Conservation (phyloP, 2,329 filamentous ascomycete genomes). For the Penicillium janthinellum region DNA sequence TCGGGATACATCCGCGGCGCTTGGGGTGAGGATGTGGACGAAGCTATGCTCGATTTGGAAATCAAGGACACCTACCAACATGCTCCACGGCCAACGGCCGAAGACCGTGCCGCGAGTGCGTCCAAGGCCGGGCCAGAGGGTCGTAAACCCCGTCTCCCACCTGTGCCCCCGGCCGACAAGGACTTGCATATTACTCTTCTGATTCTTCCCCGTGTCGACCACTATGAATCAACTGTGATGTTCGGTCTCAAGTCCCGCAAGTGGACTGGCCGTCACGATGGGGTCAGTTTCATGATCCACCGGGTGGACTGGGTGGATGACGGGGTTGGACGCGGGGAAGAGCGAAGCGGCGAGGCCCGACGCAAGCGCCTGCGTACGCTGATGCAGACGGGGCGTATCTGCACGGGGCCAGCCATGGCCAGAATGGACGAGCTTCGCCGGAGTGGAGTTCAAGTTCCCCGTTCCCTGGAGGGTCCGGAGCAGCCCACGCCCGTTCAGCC, state of each 20-base stretch:
- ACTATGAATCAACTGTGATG: slow-evolving; percentile 73
- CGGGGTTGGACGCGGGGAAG: slow-evolving; percentile 50
- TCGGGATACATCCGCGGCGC: slow-evolving; percentile 89
- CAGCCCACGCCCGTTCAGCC: slow-evolving; percentile 33
- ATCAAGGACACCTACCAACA: slow-evolving; percentile 51
- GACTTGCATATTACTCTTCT: slow-evolving; percentile 87
- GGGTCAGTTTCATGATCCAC: slow-evolving; percentile 83
- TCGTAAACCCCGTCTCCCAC: slow-evolving; percentile 40
- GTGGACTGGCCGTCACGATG: slow-evolving; percentile 78
- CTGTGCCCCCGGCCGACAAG: slow-evolving; percentile 62
- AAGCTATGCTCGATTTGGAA: slow-evolving; percentile 62
- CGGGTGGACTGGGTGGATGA: slow-evolving; percentile 85
- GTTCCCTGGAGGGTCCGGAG: slow-evolving; percentile 30
- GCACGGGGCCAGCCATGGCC: slow-evolving; percentile 41
- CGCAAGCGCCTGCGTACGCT: slow-evolving; percentile 52
- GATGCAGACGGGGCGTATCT: slow-evolving; percentile 47
- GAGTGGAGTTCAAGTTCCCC: slow-evolving; percentile 33
- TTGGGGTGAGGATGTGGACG: slow-evolving; percentile 77
- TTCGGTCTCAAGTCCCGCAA: slow-evolving; percentile 81
- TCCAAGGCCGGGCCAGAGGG: slow-evolving; percentile 13
- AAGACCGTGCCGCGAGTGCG: slow-evolving; percentile 20
- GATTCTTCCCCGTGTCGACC: slow-evolving; percentile 75
- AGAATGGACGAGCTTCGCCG: slow-evolving; percentile 39
- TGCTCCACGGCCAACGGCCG: slow-evolving; percentile 47
- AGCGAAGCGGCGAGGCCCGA: slow-evolving; percentile 49